Evolutionary conservation across 495 filamentous ascomycete species (phyloP), one percentile per base, ranked within the genome.

Genomic region (Pseudomonodictys pantanalensis): DNA sequence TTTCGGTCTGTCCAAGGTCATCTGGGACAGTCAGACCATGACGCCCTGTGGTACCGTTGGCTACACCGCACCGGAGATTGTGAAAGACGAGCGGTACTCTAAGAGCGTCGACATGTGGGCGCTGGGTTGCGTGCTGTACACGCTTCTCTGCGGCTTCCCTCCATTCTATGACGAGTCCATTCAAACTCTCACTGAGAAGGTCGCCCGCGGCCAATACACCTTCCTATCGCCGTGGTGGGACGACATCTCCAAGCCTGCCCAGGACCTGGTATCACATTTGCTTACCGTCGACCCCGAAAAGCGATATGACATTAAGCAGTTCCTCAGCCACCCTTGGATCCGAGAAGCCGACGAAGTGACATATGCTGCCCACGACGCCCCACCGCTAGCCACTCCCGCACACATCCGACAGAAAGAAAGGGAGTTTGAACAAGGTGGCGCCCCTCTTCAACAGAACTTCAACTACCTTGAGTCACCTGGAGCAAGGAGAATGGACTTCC

Each of bases 71-170:
- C 93, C 93, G 4, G 93, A 98, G 72, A 98, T 98, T 48, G 93
- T 98, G 51, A 97, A 97, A 74, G 93, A 98, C 74, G 93, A 98
- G 72, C 84, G 92, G 33, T 98, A 98, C 68, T 97, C 93, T 6
- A 98, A 97, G 78, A 92, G 90, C 66, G 93, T 98, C 38, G 93
- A 98, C 63, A 98, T 98, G 93, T 98, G 93, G 93, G 93, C 93
- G 11, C 73, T 98, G 33, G 93, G 93, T 10, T 98, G 93, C 74
- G 93, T 98, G 7, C 82, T 98, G 17, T 98, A 98, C 73, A 98
- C 93, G 0, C 77, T 98, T 3, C 83, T 98, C 23, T 98, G 93
- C 67, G 93, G 93, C 28, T 98, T 98, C 76, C 93, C 93, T 15
- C 93, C 93, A 3, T 98, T 98, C 75, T 98, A 98, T 75, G 93